These are phyloP conservation scores for Rhodotorula sp. DNA, from an alignment of 1,284 basidiomycete species.

Conservation along the genomic window DNA sequence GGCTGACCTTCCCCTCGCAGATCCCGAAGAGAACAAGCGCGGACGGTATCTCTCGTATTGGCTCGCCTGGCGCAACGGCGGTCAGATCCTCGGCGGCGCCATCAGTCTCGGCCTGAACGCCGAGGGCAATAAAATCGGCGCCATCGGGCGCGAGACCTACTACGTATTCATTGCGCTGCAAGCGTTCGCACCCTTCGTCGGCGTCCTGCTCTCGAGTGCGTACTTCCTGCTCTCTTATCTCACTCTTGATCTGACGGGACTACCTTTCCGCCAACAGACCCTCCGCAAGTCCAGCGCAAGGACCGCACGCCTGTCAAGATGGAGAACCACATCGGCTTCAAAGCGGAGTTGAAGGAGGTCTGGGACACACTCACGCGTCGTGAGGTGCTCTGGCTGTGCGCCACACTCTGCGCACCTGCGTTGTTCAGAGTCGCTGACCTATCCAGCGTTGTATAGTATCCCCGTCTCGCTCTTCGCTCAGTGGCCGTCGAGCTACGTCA, in stretches of 20 bases:
- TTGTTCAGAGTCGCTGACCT: slow-evolving; percentile 15
- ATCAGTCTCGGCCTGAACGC: slow-evolving; percentile 50
- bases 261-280: slow-evolving; percentile 25
- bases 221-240: background rate
- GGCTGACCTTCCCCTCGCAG: slow-evolving; percentile 2
- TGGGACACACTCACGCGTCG: slow-evolving; percentile 35
- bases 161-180: slow-evolving; percentile 51
- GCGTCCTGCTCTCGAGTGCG: slow-evolving; percentile 43
- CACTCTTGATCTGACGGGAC: background rate
- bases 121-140: slow-evolving; percentile 42
- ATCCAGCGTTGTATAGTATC: slow-evolving; percentile 25
- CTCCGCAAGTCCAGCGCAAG: slow-evolving; percentile 48
- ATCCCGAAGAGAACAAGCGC: slow-evolving; percentile 46
- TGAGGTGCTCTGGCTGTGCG: slow-evolving; percentile 44
- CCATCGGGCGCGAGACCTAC: slow-evolving; percentile 47
- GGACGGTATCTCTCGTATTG: slow-evolving; percentile 48
- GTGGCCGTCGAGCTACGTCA: slow-evolving; percentile 46
- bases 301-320: slow-evolving; percentile 47
- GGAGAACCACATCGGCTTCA: slow-evolving; percentile 6
- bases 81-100: slow-evolving; percentile 45
- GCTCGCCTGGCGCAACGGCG: slow-evolving; percentile 45
- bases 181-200: slow-evolving; percentile 46
- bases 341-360: slow-evolving; percentile 20
- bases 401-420: slow-evolving; percentile 10
- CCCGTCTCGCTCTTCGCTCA: slow-evolving; percentile 24